Percentiles rank a stretch among this genome's conserved stretches.
Evolutionary conservation across 306 rosid genomes (phyloP).

Genomic region (Lupinus albus): DNA sequence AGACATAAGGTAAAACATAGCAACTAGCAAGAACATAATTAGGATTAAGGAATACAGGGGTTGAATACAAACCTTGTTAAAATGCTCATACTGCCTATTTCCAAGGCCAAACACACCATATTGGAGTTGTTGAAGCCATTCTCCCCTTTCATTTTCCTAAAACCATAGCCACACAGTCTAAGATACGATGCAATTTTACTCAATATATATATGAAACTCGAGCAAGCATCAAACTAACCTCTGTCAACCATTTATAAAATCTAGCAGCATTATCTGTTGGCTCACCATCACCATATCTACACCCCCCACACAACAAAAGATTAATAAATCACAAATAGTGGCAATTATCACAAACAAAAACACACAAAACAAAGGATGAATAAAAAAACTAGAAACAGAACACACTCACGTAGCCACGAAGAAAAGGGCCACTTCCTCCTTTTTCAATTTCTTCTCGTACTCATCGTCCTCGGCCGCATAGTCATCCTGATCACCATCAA

Average conservation of each 20-base stretch:
- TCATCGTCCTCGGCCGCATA: conserved; percentile 82
- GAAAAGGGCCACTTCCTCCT: conserved; percentile 70
- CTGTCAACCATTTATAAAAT: conserved; percentile 90
- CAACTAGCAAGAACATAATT: conserved; percentile 21
- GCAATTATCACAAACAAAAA: neutral
- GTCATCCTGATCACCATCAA: conserved; percentile 63
- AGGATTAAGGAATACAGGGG: conserved; percentile 25
- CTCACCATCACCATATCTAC: conserved; percentile 99
- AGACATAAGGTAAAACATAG: conserved; percentile 11
- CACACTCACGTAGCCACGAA: conserved; percentile 91
- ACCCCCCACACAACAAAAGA: conserved; percentile 40
- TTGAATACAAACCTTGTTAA: conserved; percentile 74
- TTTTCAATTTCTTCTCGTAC: conserved; percentile 71
- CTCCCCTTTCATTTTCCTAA: conserved; percentile 80
- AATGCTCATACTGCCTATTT: conserved; percentile 96
- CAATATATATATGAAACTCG: neutral
- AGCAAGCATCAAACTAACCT: conserved; percentile 50
- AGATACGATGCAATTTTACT: conserved; percentile 19
- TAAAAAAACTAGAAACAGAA: neutral
- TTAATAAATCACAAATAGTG: conserved; percentile 1
- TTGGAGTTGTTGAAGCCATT: conserved; percentile 75
- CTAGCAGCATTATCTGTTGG: conserved; percentile 97
- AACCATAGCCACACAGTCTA: conserved; percentile 31
- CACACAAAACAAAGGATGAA: neutral
- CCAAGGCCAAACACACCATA: conserved; percentile 97